phyloP scores from a whole-genome alignment of 805 yeast species.

The Grigorovia humatica region DNA sequence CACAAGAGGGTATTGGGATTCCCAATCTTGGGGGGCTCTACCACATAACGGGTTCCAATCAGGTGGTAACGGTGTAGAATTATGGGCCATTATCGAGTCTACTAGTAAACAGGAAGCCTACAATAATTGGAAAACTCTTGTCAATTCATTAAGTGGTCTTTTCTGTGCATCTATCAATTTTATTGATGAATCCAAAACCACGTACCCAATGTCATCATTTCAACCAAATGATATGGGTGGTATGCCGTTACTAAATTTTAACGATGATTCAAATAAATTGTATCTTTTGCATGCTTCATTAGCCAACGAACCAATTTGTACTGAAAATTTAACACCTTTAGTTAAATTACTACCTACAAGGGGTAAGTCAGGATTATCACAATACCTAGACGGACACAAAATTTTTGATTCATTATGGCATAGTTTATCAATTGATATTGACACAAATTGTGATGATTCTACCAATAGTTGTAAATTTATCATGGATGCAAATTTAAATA shows the following conservation, averaged over 20 bases:
- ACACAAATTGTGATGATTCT: conserved; percentile 34
- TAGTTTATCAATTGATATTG: conserved; percentile 77
- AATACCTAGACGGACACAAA: conserved; percentile 81
- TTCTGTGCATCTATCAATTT: conserved; percentile 93
- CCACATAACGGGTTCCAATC: conserved; percentile 61
- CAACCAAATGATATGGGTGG: conserved; percentile 12
- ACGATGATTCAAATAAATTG: conserved; percentile 20
- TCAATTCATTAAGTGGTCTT: conserved; percentile 73
- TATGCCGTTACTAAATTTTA: conserved; percentile 18
- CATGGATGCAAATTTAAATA: conserved; percentile 58
- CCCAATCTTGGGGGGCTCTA: conserved; percentile 73
- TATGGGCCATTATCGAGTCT: conserved; percentile 81
- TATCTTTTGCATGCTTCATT: conserved; percentile 72
- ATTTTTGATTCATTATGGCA: conserved; percentile 92
- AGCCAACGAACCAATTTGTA: conserved; percentile 92
- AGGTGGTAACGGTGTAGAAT: conserved; percentile 94
- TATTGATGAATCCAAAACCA: conserved; percentile 69
- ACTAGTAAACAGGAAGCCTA: conserved; percentile 42
- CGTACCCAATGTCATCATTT: conserved; percentile 44
- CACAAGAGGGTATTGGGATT: conserved; percentile 92
- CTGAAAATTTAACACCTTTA: conserved; percentile 93
- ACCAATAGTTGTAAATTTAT: conserved; percentile 34
- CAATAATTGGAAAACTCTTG: conserved; percentile 57
- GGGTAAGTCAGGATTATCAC: conserved; percentile 80
- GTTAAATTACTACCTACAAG: conserved; percentile 82